These are phyloP conservation scores for Apiospora koreana DNA, from an alignment of 2,329 filamentous ascomycete species.

Conservation along the genomic window DNA sequence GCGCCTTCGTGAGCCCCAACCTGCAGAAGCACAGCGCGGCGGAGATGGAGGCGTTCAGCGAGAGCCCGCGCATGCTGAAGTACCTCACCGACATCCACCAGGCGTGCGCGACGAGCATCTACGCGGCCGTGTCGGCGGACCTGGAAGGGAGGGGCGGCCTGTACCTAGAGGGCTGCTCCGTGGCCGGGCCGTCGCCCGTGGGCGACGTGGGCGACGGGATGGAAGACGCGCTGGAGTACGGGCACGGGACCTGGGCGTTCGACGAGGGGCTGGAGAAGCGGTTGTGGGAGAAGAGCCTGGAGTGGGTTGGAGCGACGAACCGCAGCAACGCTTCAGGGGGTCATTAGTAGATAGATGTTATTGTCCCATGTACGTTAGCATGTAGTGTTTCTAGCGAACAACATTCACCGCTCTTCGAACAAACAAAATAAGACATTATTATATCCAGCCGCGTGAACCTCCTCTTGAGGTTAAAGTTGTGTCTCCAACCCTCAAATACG, in stretches of 20 bases:
- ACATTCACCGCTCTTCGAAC: too few relatives aligned
- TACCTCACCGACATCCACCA: conserved; percentile 38
- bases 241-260: conserved; percentile 33
- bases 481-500: background rate
- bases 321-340: background rate
- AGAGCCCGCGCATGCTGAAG: conserved; percentile 16
- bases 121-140: conserved; percentile 39
- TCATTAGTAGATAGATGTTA: too few relatives aligned
- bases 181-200: conserved; percentile 31
- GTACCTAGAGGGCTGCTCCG: conserved; percentile 43
- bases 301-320: background rate
- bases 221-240: conserved; percentile 23
- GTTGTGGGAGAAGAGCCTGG: conserved; percentile 37
- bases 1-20: conserved; percentile 38
- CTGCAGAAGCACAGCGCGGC: conserved; percentile 29
- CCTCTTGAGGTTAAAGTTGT: background rate
- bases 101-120: conserved; percentile 46
- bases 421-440: too few relatives aligned
- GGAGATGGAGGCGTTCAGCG: conserved; percentile 18
- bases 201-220: conserved; percentile 23
- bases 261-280: conserved; percentile 38
- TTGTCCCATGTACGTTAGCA: too few relatives aligned
- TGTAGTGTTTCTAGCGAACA: too few relatives aligned
- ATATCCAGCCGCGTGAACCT: too few relatives aligned
- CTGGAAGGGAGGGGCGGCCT: conserved; percentile 41